These are phyloP conservation scores for Acanthamoeba castellanii DNA, from an alignment of 208 protist species.

Conservation along the genomic window DNA sequence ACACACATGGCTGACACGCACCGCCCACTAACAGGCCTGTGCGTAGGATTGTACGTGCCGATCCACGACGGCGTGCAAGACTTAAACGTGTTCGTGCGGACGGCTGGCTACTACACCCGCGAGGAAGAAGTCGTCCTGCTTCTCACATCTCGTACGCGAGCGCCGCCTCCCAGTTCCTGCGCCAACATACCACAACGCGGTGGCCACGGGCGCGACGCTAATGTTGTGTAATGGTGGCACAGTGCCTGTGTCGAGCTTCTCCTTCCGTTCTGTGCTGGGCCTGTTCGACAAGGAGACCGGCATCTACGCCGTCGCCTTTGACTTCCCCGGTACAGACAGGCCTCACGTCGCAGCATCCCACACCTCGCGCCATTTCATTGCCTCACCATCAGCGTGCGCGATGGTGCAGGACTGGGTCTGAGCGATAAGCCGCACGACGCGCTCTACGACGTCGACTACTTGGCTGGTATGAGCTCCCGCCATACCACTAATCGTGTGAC, in stretches of 20 bases:
- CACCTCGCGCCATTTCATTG: not conserved
- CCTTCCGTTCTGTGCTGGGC: slow-evolving; percentile 15
- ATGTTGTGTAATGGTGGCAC: no score
- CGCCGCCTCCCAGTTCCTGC: not conserved
- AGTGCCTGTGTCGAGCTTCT: slow-evolving; percentile 31
- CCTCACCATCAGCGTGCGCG: not conserved
- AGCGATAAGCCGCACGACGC: slow-evolving; percentile 37
- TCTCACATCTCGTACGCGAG: not conserved
- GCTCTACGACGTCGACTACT: slow-evolving; percentile 24
- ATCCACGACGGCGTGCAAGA: not conserved
- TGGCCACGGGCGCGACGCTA: not conserved
- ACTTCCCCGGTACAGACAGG: not conserved
- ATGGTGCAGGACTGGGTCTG: not conserved
- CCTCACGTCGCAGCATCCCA: not conserved
- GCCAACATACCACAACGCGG: not conserved
- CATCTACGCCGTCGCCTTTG: slow-evolving; percentile 47
- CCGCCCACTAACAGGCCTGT: not conserved
- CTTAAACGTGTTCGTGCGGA: slow-evolving; percentile 49
- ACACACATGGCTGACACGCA: not conserved
- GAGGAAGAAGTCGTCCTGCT: slow-evolving; percentile 42
- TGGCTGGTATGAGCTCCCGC: not conserved
- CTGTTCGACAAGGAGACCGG: not conserved
- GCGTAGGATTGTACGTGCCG: slow-evolving; percentile 33
- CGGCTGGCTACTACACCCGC: slow-evolving; percentile 16
- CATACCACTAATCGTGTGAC: not conserved